phyloP scores from a whole-genome alignment of 495 filamentous ascomycete genomes.

The Astrocystis sublimbata region DNA sequence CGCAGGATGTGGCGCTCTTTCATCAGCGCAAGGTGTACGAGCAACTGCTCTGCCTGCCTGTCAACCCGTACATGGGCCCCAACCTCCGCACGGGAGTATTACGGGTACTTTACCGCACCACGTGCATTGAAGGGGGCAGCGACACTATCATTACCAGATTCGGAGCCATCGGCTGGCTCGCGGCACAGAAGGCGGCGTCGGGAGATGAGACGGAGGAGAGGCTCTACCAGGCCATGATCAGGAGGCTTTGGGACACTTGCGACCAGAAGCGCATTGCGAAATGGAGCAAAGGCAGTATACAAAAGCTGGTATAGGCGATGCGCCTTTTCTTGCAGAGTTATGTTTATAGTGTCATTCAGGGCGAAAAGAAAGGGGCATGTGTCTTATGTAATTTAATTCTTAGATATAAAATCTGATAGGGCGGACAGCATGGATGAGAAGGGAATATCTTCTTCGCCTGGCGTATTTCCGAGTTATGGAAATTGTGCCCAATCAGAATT shows the following conservation, averaged over 20 bases:
- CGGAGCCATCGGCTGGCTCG: slow-evolving; percentile 79
- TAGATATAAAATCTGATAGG: neutral
- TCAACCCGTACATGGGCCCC: slow-evolving; percentile 61
- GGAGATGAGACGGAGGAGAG: slow-evolving; percentile 45
- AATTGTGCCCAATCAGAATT: no score
- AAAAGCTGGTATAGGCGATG: slow-evolving; percentile 19
- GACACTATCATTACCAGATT: slow-evolving; percentile 83
- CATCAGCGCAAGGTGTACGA: slow-evolving; percentile 79
- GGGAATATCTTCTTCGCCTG: no score
- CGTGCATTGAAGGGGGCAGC: slow-evolving; percentile 73
- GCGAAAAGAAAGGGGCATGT: neutral
- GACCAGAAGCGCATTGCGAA: slow-evolving; percentile 63
- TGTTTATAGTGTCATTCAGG: neutral
- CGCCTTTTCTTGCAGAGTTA: neutral
- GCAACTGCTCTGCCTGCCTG: slow-evolving; percentile 69
- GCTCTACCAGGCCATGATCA: slow-evolving; percentile 58
- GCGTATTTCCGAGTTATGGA: no score
- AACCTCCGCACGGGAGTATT: slow-evolving; percentile 67
- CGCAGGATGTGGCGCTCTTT: slow-evolving; percentile 76
- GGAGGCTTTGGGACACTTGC: slow-evolving; percentile 66
- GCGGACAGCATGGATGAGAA: neutral
- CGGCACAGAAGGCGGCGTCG: slow-evolving; percentile 50
- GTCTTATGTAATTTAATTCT: neutral
- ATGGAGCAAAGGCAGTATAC: slow-evolving; percentile 63
- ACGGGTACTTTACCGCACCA: slow-evolving; percentile 70